Conservation (phyloP, 345 rosid species). For the Hibiscus mutabilis region DNA sequence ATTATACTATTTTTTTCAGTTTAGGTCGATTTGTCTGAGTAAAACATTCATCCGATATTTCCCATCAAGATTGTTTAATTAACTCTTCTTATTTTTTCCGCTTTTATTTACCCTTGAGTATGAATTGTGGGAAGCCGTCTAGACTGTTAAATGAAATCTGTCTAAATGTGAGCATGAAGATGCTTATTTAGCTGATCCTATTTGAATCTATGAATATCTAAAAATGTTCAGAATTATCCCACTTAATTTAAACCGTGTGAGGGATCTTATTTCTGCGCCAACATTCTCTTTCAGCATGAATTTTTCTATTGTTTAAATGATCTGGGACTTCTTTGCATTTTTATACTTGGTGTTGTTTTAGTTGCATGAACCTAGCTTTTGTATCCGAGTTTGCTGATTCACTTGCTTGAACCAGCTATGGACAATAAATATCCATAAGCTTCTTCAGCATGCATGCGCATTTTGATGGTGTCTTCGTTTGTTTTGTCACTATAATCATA, state of each 20-base stretch:
- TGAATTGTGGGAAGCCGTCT: background rate
- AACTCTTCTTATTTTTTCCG: background rate
- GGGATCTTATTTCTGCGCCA: background rate
- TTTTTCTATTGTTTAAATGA: too few relatives aligned
- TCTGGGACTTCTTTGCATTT: background rate
- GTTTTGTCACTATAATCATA: background rate
- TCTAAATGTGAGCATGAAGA: background rate
- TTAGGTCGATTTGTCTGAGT: background rate
- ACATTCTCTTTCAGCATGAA: background rate
- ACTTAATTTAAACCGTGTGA: background rate
- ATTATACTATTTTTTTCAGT: background rate
- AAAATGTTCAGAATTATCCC: background rate
- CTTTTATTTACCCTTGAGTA: background rate
- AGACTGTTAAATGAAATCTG: background rate
- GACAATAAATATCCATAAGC: background rate
- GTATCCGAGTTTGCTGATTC: background rate
- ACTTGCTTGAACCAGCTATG: background rate
- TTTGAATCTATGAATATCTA: background rate
- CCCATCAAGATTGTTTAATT: background rate
- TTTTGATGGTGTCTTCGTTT: background rate
- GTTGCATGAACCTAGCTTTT: background rate
- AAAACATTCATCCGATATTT: background rate
- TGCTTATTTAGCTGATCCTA: background rate
- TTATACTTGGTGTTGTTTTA: background rate
- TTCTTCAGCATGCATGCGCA: background rate